Evolutionary conservation across 192 early-diverging fungal species (phyloP).

Genomic region (Irineochytrium annulatum): DNA sequence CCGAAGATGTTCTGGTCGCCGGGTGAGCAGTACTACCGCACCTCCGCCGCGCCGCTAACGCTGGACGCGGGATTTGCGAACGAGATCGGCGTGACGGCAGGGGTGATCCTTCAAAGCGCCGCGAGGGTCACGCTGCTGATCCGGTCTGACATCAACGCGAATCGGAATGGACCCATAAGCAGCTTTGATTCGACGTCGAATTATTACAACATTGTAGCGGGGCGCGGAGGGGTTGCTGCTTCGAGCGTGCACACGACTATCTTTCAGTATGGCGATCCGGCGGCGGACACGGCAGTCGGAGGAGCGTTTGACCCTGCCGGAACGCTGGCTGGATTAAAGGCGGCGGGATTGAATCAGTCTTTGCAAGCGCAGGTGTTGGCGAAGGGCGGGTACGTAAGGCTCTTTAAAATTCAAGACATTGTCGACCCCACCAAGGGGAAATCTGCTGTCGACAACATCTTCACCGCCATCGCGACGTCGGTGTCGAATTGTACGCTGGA

Average conservation of each 20-base stretch:
- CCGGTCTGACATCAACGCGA: constrained; percentile 26
- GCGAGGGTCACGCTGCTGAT: constrained; percentile 26
- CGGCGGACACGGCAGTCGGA: constrained; percentile 11
- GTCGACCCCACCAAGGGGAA: constrained; percentile 25
- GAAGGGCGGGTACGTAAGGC: constrained; percentile 24
- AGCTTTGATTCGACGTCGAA: constrained; percentile 7
- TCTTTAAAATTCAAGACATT: constrained; percentile 32
- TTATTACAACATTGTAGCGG: background rate
- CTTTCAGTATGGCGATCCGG: constrained; percentile 35
- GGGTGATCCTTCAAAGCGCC: background rate
- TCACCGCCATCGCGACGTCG: background rate
- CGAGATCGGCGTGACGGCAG: constrained; percentile 30
- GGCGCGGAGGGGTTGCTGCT: background rate
- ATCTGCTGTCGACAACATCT: background rate
- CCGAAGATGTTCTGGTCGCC: background rate
- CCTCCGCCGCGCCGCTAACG: constrained; percentile 3
- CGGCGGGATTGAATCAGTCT: constrained; percentile 13
- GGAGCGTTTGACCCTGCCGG: constrained; percentile 20
- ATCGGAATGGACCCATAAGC: constrained; percentile 24
- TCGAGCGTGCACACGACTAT: constrained; percentile 30
- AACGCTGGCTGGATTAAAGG: constrained; percentile 18
- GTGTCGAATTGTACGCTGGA: background rate
- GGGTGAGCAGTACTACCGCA: constrained; percentile 23
- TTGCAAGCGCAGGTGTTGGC: constrained; percentile 32
- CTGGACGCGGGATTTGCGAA: constrained; percentile 18